Base-by-base conservation (phyloP, 768 basidiomycete genomes). In the Mycena galericulata region DNA sequence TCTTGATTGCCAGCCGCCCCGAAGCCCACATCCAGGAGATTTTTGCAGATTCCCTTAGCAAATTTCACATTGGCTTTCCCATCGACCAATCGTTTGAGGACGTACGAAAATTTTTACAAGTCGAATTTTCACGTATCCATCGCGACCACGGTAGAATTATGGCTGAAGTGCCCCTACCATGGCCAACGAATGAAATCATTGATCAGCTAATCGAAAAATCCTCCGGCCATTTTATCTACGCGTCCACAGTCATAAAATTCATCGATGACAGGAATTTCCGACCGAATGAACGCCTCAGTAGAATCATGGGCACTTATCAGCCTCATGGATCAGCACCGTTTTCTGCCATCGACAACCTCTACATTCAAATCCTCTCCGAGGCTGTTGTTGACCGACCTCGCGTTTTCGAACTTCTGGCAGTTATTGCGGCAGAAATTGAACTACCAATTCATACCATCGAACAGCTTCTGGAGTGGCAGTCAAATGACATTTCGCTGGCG, bases 81-180 rank as follows among this genome's bases (percentile, higher is more conserved):
- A 53, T 53, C 51, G 17, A 53, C 32, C 51, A 53, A 53, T 53
- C 51, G 51, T 53, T 53, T 30, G 51, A 53, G 29, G 51, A 53
- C 20, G 51, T 53, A 36, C 51, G 51, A 53, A 53, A 53, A 32
- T 53, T 53, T 53, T 53, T 53, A 26, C 51, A 53, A 30, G 51
- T 53, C 51, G 51, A 53, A 53, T 53, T 53, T 53, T 53, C 51
- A 32, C 51, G 51, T 53, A 53, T 53, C 51, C 51, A 53, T 53
- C 2, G 51, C 51, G 8, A 53, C 11, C 51, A 53, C 51, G 14
- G 34, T 30, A 53, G 27, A 53, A 53, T 30, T 53, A 53, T 53
- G 51, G 51, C 51, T 53, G 27, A 27, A 32, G 51, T 53, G 30
- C 51, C 51, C 11, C 32, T 34, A 20, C 51, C 51, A 53, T 53